Conservation (phyloP, 192 early-diverging fungal species). For the Coemansia sp. region DNA sequence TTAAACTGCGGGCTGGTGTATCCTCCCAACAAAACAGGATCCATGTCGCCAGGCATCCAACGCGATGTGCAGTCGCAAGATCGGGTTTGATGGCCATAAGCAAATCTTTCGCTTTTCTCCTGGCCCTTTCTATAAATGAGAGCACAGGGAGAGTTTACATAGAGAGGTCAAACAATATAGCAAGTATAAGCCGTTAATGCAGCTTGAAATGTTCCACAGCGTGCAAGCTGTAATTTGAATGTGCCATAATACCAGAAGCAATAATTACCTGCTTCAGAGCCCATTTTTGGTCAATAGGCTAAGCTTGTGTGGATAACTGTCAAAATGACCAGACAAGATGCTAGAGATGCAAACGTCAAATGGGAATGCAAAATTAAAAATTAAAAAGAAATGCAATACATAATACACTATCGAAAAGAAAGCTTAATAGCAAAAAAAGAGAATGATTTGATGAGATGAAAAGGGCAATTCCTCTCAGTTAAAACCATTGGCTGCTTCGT, state of each 20-base stretch:
- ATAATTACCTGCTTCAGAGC: neutral
- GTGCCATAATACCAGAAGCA: too few relatives aligned
- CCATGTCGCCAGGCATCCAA: neutral
- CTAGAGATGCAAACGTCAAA: too few relatives aligned
- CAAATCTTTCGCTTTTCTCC: neutral
- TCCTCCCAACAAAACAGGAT: neutral
- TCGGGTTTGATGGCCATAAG: neutral
- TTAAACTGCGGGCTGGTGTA: neutral
- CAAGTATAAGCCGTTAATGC: neutral
- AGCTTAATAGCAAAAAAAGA: too few relatives aligned
- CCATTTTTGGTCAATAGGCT: neutral
- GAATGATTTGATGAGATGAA: neutral
- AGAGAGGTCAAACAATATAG: neutral
- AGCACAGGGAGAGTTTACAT: neutral
- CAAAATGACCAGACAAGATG: too few relatives aligned
- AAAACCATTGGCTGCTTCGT: too few relatives aligned
- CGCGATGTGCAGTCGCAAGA: neutral
- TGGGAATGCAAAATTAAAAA: neutral
- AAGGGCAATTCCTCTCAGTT: too few relatives aligned
- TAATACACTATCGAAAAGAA: neutral
- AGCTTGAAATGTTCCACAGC: neutral
- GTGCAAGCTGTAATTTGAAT: neutral
- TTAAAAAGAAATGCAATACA: conserved; percentile 3
- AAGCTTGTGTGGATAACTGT: neutral
- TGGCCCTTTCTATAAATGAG: conserved; percentile 1